Evolutionary conservation across 169 alveolate genomes (phyloP), one percentile per base, ranked within the genome.

Genomic region (Eimeria falciformis): DNA sequence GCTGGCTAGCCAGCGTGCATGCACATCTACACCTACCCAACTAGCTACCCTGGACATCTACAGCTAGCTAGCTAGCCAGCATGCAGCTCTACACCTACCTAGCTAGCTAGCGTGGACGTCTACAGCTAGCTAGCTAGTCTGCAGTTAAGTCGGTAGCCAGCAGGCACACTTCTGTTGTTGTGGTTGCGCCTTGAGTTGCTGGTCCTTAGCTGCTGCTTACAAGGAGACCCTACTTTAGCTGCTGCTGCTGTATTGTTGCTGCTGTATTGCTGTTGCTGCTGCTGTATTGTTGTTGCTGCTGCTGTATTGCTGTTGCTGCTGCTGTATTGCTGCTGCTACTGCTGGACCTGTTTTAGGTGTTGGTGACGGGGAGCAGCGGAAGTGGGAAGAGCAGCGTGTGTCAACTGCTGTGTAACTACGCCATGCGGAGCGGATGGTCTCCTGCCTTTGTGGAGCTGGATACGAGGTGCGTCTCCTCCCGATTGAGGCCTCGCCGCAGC

Each of bases 321-420:
- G 85, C 47, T 3, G 53, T 37, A 14, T 21, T 4, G 23, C 73
- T 33, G 53, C 55, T 9, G 12, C 33, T 62, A 6, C 33, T 9
- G 55, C 33, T 5, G 21, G 0, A 27, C 12, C 11, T 4, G 37
- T 12, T 33, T 56, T 69, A 95, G 97, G 93, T 95, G 14, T 78
- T 97, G 69, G 96, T 97, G 50, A 96, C 98, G 1, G 98, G 98
- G 29, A 94, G 97, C 75, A 95, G 97, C 33, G 95, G 95, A 75
- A 96, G 98, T 47, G 98, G 98, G 17, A 97, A 97, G 78, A 96
- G 98, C 37, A 94, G 98, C 21, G 94, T 96, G 55, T 97, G 98
- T 40, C 87, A 93, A 83, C 84, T 96, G 17, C 86, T 97, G 62
- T 93, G 96, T 69, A 96, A 97, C 91, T 97, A 97, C 87, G 98